Evolutionary conservation across 2,329 filamentous ascomycete genomes (phyloP).

Genomic region (Tolypocladium paradoxum): DNA sequence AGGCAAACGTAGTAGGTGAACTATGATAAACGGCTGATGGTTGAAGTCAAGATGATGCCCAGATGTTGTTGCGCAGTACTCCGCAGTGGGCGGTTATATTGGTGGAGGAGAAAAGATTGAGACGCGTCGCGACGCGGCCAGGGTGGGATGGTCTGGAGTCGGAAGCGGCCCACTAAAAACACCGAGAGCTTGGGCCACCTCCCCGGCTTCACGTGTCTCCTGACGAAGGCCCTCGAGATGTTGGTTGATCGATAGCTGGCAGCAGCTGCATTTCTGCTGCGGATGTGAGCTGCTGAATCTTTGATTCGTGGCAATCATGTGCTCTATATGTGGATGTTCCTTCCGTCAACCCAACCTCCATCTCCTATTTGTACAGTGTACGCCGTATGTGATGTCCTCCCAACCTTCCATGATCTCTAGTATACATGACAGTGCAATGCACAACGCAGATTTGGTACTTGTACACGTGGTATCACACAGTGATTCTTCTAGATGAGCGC

Average conservation of each 20-base stretch:
- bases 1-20: no score
- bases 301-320: no score
- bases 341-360: no score
- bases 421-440: background rate
- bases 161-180: slow-evolving; percentile 9
- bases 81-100: slow-evolving; percentile 3
- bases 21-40: background rate
- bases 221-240: background rate
- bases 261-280: background rate
- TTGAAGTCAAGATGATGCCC: background rate
- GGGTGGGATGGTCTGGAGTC: background rate
- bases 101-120: slow-evolving; percentile 12
- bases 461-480: background rate
- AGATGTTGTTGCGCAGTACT: background rate
- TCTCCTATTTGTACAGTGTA: background rate
- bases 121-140: slow-evolving; percentile 19
- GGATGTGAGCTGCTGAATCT: no score
- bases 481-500: slow-evolving; percentile 46
- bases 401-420: background rate
- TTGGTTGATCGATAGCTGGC: background rate
- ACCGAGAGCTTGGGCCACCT: background rate
- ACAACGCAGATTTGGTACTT: background rate
- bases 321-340: background rate
- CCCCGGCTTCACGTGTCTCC: background rate
- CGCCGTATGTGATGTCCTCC: background rate